Conservation (phyloP, 2,329 filamentous ascomycete species). For the Xylaria sp. region DNA sequence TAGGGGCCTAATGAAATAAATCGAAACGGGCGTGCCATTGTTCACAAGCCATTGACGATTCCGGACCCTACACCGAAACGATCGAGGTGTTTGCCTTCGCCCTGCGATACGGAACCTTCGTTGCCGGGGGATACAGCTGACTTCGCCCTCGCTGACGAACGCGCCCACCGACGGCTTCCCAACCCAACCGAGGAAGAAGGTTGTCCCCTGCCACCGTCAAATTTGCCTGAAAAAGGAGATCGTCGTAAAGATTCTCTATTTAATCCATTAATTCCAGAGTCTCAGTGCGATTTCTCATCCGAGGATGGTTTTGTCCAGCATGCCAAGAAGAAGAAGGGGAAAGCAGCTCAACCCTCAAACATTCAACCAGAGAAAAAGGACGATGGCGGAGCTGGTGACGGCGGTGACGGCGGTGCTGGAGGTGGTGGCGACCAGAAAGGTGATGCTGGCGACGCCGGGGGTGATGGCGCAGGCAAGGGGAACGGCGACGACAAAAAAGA, state of each 20-base stretch:
- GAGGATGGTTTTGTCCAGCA: constrained; percentile 65
- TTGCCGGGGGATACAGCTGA: constrained; percentile 38
- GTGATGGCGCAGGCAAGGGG: constrained; percentile 48
- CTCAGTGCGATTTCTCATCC: constrained; percentile 67
- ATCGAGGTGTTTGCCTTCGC: constrained; percentile 46
- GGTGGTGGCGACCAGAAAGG: constrained; percentile 51
- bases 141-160: constrained; percentile 39
- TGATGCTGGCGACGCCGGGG: constrained; percentile 49
- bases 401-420: constrained; percentile 45
- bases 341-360: constrained; percentile 33
- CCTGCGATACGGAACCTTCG: constrained; percentile 38
- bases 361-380: constrained; percentile 52
- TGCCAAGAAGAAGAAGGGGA: constrained; percentile 64
- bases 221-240: constrained; percentile 44
- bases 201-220: constrained; percentile 39
- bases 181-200: constrained; percentile 42
- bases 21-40: constrained; percentile 20
- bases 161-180: constrained; percentile 46
- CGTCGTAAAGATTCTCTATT: constrained; percentile 53
- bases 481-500: constrained; percentile 47
- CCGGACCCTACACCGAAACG: constrained; percentile 53
- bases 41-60: constrained; percentile 46
- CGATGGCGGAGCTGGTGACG: constrained; percentile 51
- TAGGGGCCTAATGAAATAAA: constrained; percentile 36
- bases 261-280: constrained; percentile 57